These are phyloP conservation scores for Rickenella mellea DNA, from an alignment of 768 basidiomycete species.

Conservation along the genomic window DNA sequence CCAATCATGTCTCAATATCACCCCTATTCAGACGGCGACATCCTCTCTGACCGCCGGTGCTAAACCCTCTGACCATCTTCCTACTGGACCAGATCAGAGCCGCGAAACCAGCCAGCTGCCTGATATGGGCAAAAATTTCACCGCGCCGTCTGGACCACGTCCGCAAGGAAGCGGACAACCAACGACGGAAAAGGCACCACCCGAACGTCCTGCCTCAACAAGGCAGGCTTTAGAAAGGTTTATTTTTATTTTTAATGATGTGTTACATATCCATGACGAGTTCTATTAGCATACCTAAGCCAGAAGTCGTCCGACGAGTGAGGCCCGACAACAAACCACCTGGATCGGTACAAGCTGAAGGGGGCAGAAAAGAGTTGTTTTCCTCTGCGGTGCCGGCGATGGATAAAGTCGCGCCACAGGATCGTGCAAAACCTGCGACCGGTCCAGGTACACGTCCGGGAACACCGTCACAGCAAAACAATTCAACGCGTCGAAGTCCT, in stretches of 20 bases:
- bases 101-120: neutral
- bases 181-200: conserved; percentile 22
- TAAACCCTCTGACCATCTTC: conserved; percentile 23
- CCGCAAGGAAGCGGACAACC: conserved; percentile 32
- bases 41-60: conserved; percentile 19
- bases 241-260: conserved; percentile 7
- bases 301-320: conserved; percentile 68
- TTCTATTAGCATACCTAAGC: conserved; percentile 52
- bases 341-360: no score
- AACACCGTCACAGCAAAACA: no score
- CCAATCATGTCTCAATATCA: conserved; percentile 5
- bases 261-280: no score
- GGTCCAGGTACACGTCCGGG: no score
- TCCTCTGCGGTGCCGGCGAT: no score
- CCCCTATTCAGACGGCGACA: conserved; percentile 22
- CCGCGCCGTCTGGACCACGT: conserved; percentile 50
- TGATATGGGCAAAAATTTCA: conserved; percentile 12
- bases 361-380: no score
- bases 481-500: no score
- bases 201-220: conserved; percentile 24
- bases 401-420: no score
- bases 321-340: conserved; percentile 24
- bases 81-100: conserved; percentile 26
- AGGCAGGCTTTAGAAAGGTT: conserved; percentile 66
- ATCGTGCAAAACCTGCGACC: no score